These are phyloP conservation scores for Dactylellina sp. DNA, from an alignment of 2,329 filamentous ascomycete species.

Conservation along the genomic window DNA sequence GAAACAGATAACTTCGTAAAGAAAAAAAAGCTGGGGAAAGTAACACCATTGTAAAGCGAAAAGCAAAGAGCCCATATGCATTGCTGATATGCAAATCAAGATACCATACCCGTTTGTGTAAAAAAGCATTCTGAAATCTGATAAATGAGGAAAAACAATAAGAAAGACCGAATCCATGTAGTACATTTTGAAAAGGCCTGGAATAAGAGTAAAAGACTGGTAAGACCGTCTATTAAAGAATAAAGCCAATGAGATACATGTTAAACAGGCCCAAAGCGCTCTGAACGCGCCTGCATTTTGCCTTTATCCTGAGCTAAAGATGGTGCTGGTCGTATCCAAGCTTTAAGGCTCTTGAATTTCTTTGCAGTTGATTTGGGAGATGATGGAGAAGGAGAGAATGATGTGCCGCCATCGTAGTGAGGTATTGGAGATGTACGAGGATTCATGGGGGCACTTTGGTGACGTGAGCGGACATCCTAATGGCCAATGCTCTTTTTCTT, in stretches of 20 bases:
- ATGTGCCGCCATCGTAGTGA: constrained; percentile 2
- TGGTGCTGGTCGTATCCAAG: constrained; percentile 19
- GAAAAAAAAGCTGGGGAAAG: background rate
- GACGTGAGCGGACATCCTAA: constrained; percentile 25
- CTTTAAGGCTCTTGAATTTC: constrained; percentile 3
- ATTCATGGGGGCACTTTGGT: constrained; percentile 1
- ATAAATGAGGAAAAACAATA: background rate
- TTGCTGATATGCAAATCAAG: constrained; percentile 27
- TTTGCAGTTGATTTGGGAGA: background rate
- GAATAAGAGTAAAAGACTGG: constrained; percentile 7
- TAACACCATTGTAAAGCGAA: constrained; percentile 18
- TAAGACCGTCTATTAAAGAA: background rate
- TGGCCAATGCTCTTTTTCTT: constrained; percentile 16
- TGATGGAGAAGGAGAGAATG: constrained; percentile 4
- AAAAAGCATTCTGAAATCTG: constrained; percentile 27
- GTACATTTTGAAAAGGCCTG: no score
- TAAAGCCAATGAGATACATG: background rate
- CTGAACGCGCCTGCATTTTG: constrained; percentile 15
- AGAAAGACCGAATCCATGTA: no score
- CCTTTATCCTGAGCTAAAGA: constrained; percentile 6
- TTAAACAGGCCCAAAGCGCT: constrained; percentile 39
- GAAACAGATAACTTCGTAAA: background rate
- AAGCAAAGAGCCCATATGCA: constrained; percentile 24
- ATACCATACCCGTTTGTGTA: constrained; percentile 22
- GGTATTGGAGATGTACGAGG: background rate